Conservation (phyloP, 2,329 filamentous ascomycete genomes). For the Stemphylium beticola region DNA sequence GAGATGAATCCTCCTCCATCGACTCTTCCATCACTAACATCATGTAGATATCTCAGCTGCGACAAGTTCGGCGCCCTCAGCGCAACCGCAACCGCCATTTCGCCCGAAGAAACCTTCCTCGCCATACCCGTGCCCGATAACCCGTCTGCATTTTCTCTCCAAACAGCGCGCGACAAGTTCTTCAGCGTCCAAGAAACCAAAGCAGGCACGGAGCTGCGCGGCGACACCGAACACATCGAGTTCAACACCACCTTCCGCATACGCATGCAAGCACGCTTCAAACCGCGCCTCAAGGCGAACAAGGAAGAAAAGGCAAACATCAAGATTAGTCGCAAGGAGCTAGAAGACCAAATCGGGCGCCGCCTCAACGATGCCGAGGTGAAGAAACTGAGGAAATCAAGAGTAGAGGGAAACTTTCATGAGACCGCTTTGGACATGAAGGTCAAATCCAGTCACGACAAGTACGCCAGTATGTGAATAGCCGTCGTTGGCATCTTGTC, state of each 20-base stretch:
- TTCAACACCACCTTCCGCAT: constrained; percentile 78
- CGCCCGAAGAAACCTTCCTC: constrained; percentile 80
- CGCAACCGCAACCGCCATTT: constrained; percentile 81
- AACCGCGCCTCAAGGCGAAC: constrained; percentile 77
- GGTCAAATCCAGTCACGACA: constrained; percentile 78
- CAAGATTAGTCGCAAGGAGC: constrained; percentile 83
- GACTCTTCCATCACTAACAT: background rate
- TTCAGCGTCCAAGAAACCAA: constrained; percentile 61
- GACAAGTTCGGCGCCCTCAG: constrained; percentile 81
- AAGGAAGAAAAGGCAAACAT: constrained; percentile 84
- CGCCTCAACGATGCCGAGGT: constrained; percentile 85
- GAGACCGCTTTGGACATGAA: constrained; percentile 85
- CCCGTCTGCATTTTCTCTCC: constrained; percentile 74
- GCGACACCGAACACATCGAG: constrained; percentile 71
- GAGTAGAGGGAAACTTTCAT: constrained; percentile 87
- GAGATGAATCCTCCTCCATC: background rate
- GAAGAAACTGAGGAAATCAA: constrained; percentile 78
- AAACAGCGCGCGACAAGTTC: constrained; percentile 75
- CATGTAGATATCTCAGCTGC: constrained; percentile 76
- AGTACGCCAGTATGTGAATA: constrained; percentile 41
- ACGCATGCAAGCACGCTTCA: constrained; percentile 94
- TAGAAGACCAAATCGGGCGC: constrained; percentile 81
- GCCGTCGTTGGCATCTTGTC: background rate
- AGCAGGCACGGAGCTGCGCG: constrained; percentile 69
- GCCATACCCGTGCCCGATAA: constrained; percentile 68